phyloP scores from a whole-genome alignment of 345 rosid genomes.

The Rhizophora mangle region DNA sequence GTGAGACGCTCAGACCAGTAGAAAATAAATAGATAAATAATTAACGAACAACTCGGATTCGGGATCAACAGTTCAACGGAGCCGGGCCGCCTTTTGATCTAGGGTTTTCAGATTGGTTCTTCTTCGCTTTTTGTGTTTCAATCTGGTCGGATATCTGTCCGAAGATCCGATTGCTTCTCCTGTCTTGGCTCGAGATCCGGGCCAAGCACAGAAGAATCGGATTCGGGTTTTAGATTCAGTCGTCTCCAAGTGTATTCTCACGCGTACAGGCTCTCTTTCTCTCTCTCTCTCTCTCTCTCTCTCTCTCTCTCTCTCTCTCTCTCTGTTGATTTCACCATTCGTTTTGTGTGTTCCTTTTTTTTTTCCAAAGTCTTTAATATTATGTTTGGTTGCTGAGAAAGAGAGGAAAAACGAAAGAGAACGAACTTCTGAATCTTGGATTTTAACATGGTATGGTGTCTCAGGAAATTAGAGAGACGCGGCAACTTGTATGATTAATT shows the following conservation, averaged over 20 bases:
- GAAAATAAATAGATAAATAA: no score
- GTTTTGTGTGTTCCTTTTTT: background rate
- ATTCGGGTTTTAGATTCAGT: slow-evolving; percentile 33
- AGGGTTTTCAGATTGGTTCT: slow-evolving; percentile 25
- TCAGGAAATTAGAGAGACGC: background rate
- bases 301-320: slow-evolving; percentile 1
- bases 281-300: background rate
- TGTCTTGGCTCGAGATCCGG: slow-evolving; percentile 98
- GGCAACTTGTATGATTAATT: background rate
- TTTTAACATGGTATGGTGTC: background rate
- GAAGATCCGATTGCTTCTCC: slow-evolving; percentile 51
- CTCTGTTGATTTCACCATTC: background rate
- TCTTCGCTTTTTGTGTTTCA: slow-evolving; percentile 1
- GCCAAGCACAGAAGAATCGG: slow-evolving; percentile 72
- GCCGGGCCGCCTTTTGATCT: slow-evolving; percentile 15
- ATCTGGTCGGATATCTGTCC: slow-evolving; percentile 17
- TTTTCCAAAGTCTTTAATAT: background rate
- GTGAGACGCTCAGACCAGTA: slow-evolving; percentile 15
- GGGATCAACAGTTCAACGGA: slow-evolving; percentile 11
- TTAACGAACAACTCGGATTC: background rate
- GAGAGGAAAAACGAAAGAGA: background rate
- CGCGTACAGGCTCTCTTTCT: slow-evolving; percentile 12
- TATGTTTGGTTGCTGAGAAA: slow-evolving; percentile 20
- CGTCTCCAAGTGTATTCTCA: slow-evolving; percentile 7
- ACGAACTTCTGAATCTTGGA: background rate